These are phyloP conservation scores for Auxenochlorella pyrenoidosa DNA, from an alignment of 139 green algal genomes.

Conservation along the genomic window DNA sequence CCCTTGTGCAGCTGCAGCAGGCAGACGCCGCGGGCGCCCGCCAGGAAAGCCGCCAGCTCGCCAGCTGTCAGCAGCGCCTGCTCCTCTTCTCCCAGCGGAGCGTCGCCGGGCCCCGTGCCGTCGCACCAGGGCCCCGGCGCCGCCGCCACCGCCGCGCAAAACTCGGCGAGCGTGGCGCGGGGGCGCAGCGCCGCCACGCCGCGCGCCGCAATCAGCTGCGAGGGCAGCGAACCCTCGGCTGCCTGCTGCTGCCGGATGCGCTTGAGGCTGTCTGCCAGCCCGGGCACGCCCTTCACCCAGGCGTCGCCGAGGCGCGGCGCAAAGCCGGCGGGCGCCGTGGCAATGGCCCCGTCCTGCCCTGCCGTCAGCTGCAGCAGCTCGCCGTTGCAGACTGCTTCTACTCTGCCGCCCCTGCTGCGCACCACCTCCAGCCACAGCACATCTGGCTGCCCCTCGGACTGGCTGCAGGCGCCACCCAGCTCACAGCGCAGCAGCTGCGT, in stretches of 20 bases:
- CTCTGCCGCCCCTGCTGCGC: background rate
- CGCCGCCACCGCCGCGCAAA: constrained; percentile 16
- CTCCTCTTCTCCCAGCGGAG: constrained; percentile 16
- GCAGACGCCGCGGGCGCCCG: constrained; percentile 45
- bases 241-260: constrained; percentile 30
- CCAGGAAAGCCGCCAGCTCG: constrained; percentile 59
- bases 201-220: background rate
- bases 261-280: constrained; percentile 29
- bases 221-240: constrained; percentile 6
- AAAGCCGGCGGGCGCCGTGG: constrained; percentile 8
- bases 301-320: constrained; percentile 34
- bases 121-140: constrained; percentile 1
- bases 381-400: constrained; percentile 12
- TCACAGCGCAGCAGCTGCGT: constrained; percentile 17
- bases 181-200: background rate
- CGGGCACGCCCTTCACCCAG: constrained; percentile 39
- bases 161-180: background rate
- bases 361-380: constrained; percentile 19
- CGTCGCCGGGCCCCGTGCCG: constrained; percentile 38
- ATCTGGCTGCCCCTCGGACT: background rate
- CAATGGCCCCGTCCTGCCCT: background rate
- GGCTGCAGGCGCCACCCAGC: background rate
- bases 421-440: constrained; percentile 27
- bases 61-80: constrained; percentile 55
- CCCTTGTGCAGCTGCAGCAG: constrained; percentile 65